These are phyloP conservation scores for Paramyrothecium roridum DNA, from an alignment of 2,329 filamentous ascomycete species.

Conservation along the genomic window DNA sequence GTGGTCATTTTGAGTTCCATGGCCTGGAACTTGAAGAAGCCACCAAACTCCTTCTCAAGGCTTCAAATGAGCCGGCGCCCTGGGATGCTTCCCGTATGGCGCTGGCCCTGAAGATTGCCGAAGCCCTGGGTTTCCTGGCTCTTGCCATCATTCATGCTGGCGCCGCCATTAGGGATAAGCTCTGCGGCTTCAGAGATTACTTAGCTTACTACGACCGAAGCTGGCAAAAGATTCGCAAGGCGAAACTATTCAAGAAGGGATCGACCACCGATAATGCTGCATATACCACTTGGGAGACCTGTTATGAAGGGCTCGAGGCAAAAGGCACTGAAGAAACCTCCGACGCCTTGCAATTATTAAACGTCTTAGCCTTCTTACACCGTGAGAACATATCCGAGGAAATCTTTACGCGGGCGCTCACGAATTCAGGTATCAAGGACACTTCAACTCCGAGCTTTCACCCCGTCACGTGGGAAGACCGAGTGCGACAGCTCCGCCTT, in stretches of 20 bases:
- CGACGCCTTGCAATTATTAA: slow-evolving; percentile 5
- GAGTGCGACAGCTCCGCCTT: background rate
- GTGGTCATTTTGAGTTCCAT: slow-evolving; percentile 1
- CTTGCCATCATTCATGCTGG: slow-evolving; percentile 10
- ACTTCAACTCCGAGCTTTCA: background rate
- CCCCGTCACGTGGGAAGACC: background rate
- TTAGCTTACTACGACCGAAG: slow-evolving; percentile 3
- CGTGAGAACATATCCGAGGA: slow-evolving; percentile 1
- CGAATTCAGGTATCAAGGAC: background rate
- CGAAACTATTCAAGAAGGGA: background rate
- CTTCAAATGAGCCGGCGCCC: slow-evolving; percentile 4
- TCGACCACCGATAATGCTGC: background rate
- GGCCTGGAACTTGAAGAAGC: slow-evolving; percentile 5
- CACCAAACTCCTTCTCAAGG: slow-evolving; percentile 3
- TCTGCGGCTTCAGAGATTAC: slow-evolving; percentile 6
- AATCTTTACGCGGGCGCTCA: background rate
- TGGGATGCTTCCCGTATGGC: slow-evolving; percentile 1
- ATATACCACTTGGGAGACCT: slow-evolving; percentile 5
- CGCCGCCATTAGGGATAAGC: slow-evolving; percentile 4
- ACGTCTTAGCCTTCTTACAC: slow-evolving; percentile 6
- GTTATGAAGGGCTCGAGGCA: slow-evolving; percentile 4
- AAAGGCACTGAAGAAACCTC: slow-evolving; percentile 1
- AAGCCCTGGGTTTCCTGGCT: slow-evolving; percentile 4
- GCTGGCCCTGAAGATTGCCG: slow-evolving; percentile 2
- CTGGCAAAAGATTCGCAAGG: background rate